Conservation (phyloP, 495 filamentous ascomycete genomes). For the Penicillium riverlandense region DNA sequence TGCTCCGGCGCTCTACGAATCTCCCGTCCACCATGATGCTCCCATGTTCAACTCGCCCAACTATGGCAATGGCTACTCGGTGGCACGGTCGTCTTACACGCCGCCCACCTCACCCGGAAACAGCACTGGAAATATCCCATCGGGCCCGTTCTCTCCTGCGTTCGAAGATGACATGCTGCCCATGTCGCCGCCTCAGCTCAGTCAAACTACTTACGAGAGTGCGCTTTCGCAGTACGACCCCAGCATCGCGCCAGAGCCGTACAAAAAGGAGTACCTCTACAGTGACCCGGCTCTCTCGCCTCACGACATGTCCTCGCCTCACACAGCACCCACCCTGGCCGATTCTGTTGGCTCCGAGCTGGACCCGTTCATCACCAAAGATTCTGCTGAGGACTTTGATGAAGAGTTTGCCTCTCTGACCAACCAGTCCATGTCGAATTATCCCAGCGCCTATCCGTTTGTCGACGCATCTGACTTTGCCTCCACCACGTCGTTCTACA, state of each 20-base stretch:
- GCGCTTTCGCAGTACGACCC: slow-evolving; percentile 17
- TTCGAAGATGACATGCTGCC: slow-evolving; percentile 37
- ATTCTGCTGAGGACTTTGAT: slow-evolving; percentile 26
- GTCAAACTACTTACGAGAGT: slow-evolving; percentile 17
- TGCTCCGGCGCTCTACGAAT: too few relatives aligned
- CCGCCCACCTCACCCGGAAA: slow-evolving; percentile 41
- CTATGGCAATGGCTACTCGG: slow-evolving; percentile 9
- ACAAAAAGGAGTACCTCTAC: slow-evolving; percentile 26
- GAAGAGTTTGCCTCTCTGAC: slow-evolving; percentile 25
- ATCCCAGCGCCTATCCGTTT: slow-evolving; percentile 22
- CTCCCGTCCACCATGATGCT: slow-evolving; percentile 15
- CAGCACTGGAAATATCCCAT: slow-evolving; percentile 36
- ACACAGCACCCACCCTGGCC: slow-evolving; percentile 32
- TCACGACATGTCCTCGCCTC: slow-evolving; percentile 31
- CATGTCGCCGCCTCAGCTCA: slow-evolving; percentile 21
- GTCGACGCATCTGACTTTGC: slow-evolving; percentile 26
- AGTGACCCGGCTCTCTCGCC: slow-evolving; percentile 22
- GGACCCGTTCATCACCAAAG: slow-evolving; percentile 40
- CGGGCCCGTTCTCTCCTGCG: slow-evolving; percentile 36
- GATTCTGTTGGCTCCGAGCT: slow-evolving; percentile 36
- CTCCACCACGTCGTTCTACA: slow-evolving; percentile 27
- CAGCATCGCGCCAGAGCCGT: slow-evolving; percentile 15
- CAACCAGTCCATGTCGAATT: slow-evolving; percentile 21
- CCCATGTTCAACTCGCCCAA: slow-evolving; percentile 33
- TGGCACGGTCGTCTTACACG: slow-evolving; percentile 34